Base-by-base conservation (phyloP, 305 asterid species). In the Solanum hybrid region DNA sequence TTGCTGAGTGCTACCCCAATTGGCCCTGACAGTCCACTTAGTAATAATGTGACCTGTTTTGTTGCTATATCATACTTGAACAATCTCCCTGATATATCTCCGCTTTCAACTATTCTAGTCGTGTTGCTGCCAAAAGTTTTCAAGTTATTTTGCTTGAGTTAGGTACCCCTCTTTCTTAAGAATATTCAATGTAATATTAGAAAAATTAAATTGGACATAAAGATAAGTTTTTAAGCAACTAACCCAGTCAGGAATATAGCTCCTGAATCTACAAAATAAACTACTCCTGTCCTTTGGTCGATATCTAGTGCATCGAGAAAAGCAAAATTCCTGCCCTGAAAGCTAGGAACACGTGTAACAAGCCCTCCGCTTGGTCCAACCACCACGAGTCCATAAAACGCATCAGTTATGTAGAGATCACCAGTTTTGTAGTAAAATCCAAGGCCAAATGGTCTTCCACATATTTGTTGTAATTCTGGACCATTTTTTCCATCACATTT, bases 361-460 rank as follows among this genome's bases (percentile, higher is more conserved):
- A 42, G 14, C 69, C 89, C 86, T 2, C 92, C 92, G 1, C 10
- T 10, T 12, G 64, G 46, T 69, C 89, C 85, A 6, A 89, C 91
- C 32, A 11, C 51, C 12, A 35, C 11, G 2, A 89, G 76, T 4
- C 92, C 92, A 69, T 10, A 35, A 79, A 69, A 79, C 7, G 29
- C 66, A 80, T 90, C 89, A 40, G 51, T 35, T 8, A 85, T 10
- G 17, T 76, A 90, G 20, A 90, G 75, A 4, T 17, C 5, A 22
- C 89, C 85, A 29, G 36, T 31, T 24, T 12, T 10, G 10, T 10
- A 3, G 51, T 90, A 51, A 56, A 90, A 88, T 14, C 35, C 32
- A 17, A 90, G 35, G 16, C 89, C 92, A 2, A 88, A 22, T 1
- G 88, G 71, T 86, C 88, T 26, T 66, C 92, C 90, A 26, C 92